A percentile compares a stretch with the other conserved stretches of the same genome.
phyloP scores from a whole-genome alignment of 306 rosid species.

The Lathyrus tuberosus region DNA sequence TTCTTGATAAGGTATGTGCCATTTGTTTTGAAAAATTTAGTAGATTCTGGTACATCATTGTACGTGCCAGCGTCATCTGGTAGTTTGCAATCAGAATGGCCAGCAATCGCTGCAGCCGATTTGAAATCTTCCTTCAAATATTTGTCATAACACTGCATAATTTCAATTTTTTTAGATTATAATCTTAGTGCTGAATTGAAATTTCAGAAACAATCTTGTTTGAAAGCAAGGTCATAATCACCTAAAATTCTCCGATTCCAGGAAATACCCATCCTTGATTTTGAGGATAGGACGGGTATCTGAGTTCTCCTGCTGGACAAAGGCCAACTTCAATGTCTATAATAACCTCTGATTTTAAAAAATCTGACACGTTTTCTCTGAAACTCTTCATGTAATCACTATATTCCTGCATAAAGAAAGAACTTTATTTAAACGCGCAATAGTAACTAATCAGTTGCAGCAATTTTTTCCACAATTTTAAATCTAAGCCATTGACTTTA shows the following conservation, averaged over 20 bases:
- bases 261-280: conserved; percentile 83
- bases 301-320: conserved; percentile 89
- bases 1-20: conserved; percentile 73
- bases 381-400: conserved; percentile 87
- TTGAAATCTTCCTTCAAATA: conserved; percentile 72
- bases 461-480: no score
- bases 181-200: neutral
- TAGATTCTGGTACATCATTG: conserved; percentile 71
- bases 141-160: conserved; percentile 81
- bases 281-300: conserved; percentile 85
- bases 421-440: conserved; percentile 13
- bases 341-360: conserved; percentile 56
- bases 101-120: conserved; percentile 59
- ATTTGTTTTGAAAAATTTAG: conserved; percentile 63
- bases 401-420: conserved; percentile 51
- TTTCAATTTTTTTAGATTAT: conserved; percentile 23
- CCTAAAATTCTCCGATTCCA: conserved; percentile 97
- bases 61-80: conserved; percentile 80
- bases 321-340: conserved; percentile 85
- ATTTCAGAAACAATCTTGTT: neutral
- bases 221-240: conserved; percentile 35
- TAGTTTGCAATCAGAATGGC: conserved; percentile 80
- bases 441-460: neutral
- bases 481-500: no score
- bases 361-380: conserved; percentile 72